Base-by-base conservation (phyloP, 345 rosid species). In the Euphorbia pulcherrima region DNA sequence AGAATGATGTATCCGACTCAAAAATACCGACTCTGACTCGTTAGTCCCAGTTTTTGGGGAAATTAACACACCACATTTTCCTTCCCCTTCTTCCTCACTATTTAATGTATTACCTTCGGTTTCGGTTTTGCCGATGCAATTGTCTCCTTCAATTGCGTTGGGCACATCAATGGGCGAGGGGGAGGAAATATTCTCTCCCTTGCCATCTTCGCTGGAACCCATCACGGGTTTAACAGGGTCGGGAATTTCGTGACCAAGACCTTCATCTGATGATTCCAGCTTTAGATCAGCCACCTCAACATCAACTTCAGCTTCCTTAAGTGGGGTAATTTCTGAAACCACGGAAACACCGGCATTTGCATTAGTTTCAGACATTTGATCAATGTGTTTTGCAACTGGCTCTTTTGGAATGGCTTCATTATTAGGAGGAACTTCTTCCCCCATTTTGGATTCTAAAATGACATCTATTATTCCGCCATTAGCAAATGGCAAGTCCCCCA, bases 1-100 rank as follows among this genome's bases (percentile, higher is more conserved):
- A 78, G 97, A 92, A 85, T 87, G 80, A 87, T 87, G 96, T 93
- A 90, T 93, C 97, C 96, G 96, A 86, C 88, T 88, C 79, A 88
- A 77, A 80, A 90, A 82, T 80, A 80, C 83, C 71, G 83, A 81
- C 83, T 82, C 84, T 55, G 88, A 84, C 91, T 85, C 94, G 84
- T 84, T 87, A 63, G 86, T 81, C 62, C 79, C 90, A 67, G 85
- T 80, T 83, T 80, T 78, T 44, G 78, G 64, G 67, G 83, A 68
- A 71, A 78, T 4, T 82, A 86, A 68, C 65, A 80, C 52, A 80
- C 52, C 78, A 67, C 68, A 71, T 60, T 53, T 55, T 72, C 63
- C 78, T 68, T 69, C 81, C 55, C 73, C 83, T 64, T 67, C 83
- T 60, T 67, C 71, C 2, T 18, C 65, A 73, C 61, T 41, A 33